Base-by-base conservation (phyloP, 2,329 filamentous ascomycete species). In the Nemania diffusa region DNA sequence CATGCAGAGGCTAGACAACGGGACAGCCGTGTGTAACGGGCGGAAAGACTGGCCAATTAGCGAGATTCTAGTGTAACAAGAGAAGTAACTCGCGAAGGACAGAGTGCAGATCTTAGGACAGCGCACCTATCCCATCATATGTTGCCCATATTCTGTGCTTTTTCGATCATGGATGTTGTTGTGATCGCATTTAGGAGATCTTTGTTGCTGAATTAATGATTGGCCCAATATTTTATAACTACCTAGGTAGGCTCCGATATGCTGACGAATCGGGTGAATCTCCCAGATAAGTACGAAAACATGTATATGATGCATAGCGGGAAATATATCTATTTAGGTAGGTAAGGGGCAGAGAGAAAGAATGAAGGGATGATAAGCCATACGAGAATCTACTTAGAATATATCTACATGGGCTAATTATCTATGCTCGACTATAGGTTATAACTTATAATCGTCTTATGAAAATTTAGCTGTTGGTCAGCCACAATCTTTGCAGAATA, bases 11-110 rank as follows among this genome's bases (percentile, higher is more conserved):
- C 70, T 70, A 69, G 64, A 72, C 65, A 69, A 58, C 60, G 71
- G 66, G 17, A 56, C 27, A 32, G 71, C 37, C 46, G 65, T 69
- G 70, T 74, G 69, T 77, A 70, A 76, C 76, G 75, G 64, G 67
- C 76, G 73, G 76, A 66, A 74, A 72, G 72, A 73, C 69, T 72
- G 68, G 63, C 67, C 71, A 75, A 74, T 76, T 74, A 74, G 72
- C 71, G 74, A 76, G 60, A 71, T 68, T 63, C 48, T 53, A n/a
- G 73, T 74, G 42, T 65, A 65, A 73, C 73, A 68, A 70, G 63
- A 56, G 58, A 65, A 63, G 57, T 61, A 69, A 59, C 42, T 70
- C 58, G 58, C 48, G 71, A 68, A 66, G 55, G 66, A 75, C 71
- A 63, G 57, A 37, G 72, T 72, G 72, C 71, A 61, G 70, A 69